Conservation (phyloP, 371 early-diverging fungal genomes). For the Mucor mucedo region DNA sequence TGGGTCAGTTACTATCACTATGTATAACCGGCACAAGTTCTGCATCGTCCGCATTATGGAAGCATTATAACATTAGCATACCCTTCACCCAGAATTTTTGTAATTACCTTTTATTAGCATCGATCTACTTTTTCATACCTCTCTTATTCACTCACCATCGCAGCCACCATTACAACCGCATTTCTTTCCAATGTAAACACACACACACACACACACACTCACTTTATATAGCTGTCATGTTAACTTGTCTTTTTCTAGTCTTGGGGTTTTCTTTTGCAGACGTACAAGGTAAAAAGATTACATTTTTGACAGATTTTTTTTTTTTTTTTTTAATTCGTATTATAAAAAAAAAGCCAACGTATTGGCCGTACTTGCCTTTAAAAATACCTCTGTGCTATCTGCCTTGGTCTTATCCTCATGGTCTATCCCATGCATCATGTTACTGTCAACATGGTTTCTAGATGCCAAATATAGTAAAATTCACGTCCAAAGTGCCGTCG, state of each 20-base stretch:
- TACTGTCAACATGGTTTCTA: conserved; percentile 39
- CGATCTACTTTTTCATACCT: conserved; percentile 24
- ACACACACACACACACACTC: too few relatives aligned
- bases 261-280: conserved; percentile 51
- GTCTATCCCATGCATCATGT: conserved; percentile 52
- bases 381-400: conserved; percentile 49
- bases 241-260: conserved; percentile 9
- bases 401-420: conserved; percentile 47
- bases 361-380: conserved; percentile 49
- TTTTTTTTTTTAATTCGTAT: background rate
- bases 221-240: too few relatives aligned
- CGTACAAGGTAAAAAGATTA: conserved; percentile 37
- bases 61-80: conserved; percentile 37
- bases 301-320: too few relatives aligned
- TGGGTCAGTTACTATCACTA: conserved; percentile 49
- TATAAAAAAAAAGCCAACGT: conserved; percentile 51
- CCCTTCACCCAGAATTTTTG: conserved; percentile 48
- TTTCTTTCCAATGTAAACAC: conserved; percentile 30
- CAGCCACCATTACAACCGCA: background rate
- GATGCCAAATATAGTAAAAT: conserved; percentile 30
- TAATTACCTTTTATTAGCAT: conserved; percentile 38
- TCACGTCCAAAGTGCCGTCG: conserved; percentile 36
- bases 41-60: conserved; percentile 52
- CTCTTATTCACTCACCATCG: background rate
- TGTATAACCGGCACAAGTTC: conserved; percentile 52